Percentiles rank a stretch among this genome's conserved stretches.
Conservation (phyloP, 257 asterid genomes). For the Lycium barbarum region DNA sequence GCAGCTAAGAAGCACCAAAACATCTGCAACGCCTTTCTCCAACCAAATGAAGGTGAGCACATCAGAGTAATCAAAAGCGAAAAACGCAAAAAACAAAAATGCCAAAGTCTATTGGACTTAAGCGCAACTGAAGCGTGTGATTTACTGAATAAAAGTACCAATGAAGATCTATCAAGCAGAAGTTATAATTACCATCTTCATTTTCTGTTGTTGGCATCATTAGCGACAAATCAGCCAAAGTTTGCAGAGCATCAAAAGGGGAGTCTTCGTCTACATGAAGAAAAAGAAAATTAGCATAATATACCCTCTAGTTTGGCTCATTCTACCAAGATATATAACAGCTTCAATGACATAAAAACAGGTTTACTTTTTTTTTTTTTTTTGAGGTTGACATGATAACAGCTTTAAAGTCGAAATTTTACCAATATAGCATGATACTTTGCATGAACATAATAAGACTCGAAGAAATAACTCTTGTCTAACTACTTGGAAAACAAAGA, state of each 20-base stretch:
- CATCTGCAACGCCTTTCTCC: too few relatives aligned
- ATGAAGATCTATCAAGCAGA: constrained; percentile 26
- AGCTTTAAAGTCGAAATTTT: not conserved
- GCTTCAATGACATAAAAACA: not conserved
- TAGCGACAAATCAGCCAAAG: constrained; percentile 81
- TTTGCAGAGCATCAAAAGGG: constrained; percentile 77
- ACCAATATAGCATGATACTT: constrained; percentile 4
- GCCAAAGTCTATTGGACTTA: not conserved
- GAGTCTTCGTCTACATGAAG: constrained; percentile 64
- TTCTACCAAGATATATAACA: constrained; percentile 12
- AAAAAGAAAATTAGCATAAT: constrained; percentile 29
- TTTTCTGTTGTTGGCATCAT: constrained; percentile 72
- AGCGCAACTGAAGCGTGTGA: too few relatives aligned
- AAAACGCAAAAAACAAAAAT: too few relatives aligned
- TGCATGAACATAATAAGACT: not conserved
- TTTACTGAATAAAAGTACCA: not conserved
- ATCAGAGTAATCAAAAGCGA: too few relatives aligned
- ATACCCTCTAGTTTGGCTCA: not conserved
- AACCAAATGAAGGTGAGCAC: too few relatives aligned
- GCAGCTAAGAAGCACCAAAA: too few relatives aligned
- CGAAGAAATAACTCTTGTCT: not conserved
- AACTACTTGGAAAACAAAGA: constrained; percentile 9
- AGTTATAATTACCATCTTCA: constrained; percentile 66
- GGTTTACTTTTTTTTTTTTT: not conserved
- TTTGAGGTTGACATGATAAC: constrained; percentile 7